Base-by-base conservation (phyloP, 495 filamentous ascomycete genomes). In the Penicillium salamii region DNA sequence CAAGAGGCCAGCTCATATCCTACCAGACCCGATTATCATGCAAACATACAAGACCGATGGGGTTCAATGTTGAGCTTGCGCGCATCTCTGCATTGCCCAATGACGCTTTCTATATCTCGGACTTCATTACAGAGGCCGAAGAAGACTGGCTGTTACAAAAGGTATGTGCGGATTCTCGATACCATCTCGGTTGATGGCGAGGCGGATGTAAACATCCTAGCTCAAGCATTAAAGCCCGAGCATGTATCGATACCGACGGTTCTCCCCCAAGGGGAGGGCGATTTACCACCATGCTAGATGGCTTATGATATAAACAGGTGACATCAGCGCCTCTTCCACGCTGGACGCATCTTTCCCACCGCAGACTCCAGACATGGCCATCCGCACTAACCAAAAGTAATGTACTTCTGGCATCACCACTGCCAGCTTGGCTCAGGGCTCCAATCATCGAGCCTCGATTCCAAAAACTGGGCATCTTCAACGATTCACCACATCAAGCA, bases 301-400 rank as follows among this genome's bases (percentile, higher is more conserved):
- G 12, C 29, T 32, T 5, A 32, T 12, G 3, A 11, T 32, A 32
- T 13, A 11, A 40, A 48, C 39, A 77, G 74, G 73, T 80, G 49
- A 62, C 57, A 42, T 59, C 62, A 24, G 86, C 81, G 0, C 87
- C 89, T 26, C 83, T 83, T 28, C 87, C 89, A 32, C 80, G 83
- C 62, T 98, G 93, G 93, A 89, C 87, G 23, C 76, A 84, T 15
- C 84, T 98, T 39, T 80, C 84, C 6, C 89, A 88, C 60, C 89
- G 93, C 38, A 84, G 93, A 34, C 83, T 98, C 1, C 93, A 97
- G 75, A 88, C 89, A 0, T 89, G 89, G 78, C 93, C 93, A 0
- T 90, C 88, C 1, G 78, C 88, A 24, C 81, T 97, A 0, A 83
- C 80, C 12, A 68, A 74, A 41, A 81, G 77, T 39, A 83, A 95